Conservation (phyloP, 495 filamentous ascomycete species). For the Talaromyces liani region DNA sequence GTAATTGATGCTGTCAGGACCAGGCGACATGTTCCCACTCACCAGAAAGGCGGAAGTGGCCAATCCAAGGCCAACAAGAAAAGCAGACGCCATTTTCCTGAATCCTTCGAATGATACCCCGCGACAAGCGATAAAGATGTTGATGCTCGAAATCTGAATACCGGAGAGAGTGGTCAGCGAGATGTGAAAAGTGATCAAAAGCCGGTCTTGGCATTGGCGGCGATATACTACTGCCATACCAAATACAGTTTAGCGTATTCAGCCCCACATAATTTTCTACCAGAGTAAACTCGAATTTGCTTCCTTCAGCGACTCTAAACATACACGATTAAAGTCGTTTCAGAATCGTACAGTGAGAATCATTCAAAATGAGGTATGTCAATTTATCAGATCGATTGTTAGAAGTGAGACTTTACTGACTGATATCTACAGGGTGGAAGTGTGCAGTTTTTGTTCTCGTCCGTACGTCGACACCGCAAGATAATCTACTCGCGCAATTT, state of each 20-base stretch:
- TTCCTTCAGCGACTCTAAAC: not conserved
- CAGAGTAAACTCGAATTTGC: constrained; percentile 3
- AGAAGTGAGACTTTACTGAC: not conserved
- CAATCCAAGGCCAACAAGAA: constrained; percentile 74
- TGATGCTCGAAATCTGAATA: not conserved
- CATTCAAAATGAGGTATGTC: constrained; percentile 6
- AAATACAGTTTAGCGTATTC: not conserved
- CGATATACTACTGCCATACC: not conserved
- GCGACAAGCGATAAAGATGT: not conserved
- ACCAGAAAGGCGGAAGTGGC: constrained; percentile 72
- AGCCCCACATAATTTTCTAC: constrained; percentile 8
- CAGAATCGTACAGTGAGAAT: not conserved
- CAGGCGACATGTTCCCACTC: constrained; percentile 18
- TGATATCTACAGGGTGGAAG: constrained; percentile 55
- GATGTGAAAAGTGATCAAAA: not conserved
- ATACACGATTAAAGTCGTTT: not conserved
- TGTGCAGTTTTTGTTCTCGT: constrained; percentile 83
- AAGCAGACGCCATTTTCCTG: constrained; percentile 58
- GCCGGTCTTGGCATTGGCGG: constrained; percentile 1
- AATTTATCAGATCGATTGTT: not conserved
- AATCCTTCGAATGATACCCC: not conserved
- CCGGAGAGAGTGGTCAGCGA: not conserved
- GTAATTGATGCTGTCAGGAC: not conserved
- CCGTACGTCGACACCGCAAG: constrained; percentile 1
- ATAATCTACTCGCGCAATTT: not conserved